These are phyloP conservation scores for Lolium perenne DNA, from an alignment of 176 grass and related monocot genomes.

Conservation along the genomic window DNA sequence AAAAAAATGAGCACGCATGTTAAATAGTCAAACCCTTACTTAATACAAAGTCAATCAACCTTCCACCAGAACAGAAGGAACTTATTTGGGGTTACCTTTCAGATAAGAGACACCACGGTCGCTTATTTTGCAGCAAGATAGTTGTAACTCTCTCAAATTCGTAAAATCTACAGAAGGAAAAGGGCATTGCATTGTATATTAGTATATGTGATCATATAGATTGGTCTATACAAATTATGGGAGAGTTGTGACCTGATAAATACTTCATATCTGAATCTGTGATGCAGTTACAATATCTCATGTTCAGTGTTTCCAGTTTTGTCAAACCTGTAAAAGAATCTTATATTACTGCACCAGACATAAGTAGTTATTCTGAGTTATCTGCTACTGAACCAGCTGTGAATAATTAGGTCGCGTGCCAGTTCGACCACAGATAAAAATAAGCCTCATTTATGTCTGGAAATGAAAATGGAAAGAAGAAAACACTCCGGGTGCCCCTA, in stretches of 20 bases:
- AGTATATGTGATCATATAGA: conserved; percentile 26
- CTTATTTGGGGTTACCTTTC: conserved; percentile 62
- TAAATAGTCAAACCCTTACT: neutral
- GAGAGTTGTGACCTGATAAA: conserved; percentile 71
- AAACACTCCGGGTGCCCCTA: neutral
- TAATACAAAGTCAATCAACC: conserved; percentile 32
- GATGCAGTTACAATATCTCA: conserved; percentile 92
- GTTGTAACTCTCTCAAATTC: conserved; percentile 77
- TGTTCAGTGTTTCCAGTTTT: conserved; percentile 87
- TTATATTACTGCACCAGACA: conserved; percentile 9
- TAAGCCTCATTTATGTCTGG: conserved; percentile 7
- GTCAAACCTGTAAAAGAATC: conserved; percentile 68
- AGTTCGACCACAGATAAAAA: conserved; percentile 26
- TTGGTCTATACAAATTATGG: conserved; percentile 13
- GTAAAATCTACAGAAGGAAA: conserved; percentile 68
- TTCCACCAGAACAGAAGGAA: conserved; percentile 4
- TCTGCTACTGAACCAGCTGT: neutral
- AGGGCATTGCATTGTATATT: conserved; percentile 12
- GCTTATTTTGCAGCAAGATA: conserved; percentile 87
- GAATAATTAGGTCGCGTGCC: conserved; percentile 9
- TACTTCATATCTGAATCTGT: conserved; percentile 88
- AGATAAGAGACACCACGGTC: conserved; percentile 81
- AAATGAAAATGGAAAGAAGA: neutral
- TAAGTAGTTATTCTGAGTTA: conserved; percentile 5
- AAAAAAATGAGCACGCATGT: neutral